These are phyloP conservation scores for Yamadazyma endophytica DNA, from an alignment of 805 yeast species.

Conservation along the genomic window DNA sequence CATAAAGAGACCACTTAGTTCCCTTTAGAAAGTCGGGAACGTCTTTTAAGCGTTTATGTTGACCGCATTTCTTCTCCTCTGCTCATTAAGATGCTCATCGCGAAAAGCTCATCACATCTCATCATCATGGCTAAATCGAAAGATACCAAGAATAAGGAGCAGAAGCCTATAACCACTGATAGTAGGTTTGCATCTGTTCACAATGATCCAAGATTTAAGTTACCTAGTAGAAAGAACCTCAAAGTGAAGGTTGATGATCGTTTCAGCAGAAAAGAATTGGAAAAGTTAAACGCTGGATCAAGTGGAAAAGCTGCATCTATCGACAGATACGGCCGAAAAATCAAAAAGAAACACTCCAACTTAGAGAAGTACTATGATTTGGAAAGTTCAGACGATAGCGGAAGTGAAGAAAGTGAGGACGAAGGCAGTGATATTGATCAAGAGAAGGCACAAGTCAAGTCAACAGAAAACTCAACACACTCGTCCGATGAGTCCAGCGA, in stretches of 20 bases:
- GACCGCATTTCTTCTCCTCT: too few species aligned
- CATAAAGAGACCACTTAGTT: too few species aligned
- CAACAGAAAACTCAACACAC: not conserved
- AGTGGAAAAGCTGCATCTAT: slow-evolving; percentile 60
- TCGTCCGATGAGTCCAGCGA: slow-evolving; percentile 12
- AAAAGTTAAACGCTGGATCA: slow-evolving; percentile 39
- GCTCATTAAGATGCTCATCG: too few species aligned
- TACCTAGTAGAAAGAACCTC: slow-evolving; percentile 63
- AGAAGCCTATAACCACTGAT: slow-evolving; percentile 49
- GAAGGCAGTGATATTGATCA: slow-evolving; percentile 19
- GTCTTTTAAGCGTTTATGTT: too few species aligned
- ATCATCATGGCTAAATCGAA: slow-evolving; percentile 8
- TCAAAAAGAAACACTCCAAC: slow-evolving; percentile 46
- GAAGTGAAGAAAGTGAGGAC: slow-evolving; percentile 19
- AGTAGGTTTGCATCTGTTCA: slow-evolving; percentile 75
- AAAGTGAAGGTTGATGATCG: slow-evolving; percentile 83
- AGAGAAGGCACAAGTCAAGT: slow-evolving; percentile 10
- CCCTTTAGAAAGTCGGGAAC: too few species aligned
- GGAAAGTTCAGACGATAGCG: slow-evolving; percentile 34
- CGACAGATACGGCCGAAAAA: slow-evolving; percentile 83
- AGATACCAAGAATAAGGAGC: slow-evolving; percentile 6
- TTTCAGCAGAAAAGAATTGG: slow-evolving; percentile 63
- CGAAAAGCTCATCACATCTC: too few species aligned
- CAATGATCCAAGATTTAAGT: slow-evolving; percentile 82
- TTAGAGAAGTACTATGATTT: slow-evolving; percentile 64